Base-by-base conservation (phyloP, 306 rosid genomes). In the Clitoria ternatea region DNA sequence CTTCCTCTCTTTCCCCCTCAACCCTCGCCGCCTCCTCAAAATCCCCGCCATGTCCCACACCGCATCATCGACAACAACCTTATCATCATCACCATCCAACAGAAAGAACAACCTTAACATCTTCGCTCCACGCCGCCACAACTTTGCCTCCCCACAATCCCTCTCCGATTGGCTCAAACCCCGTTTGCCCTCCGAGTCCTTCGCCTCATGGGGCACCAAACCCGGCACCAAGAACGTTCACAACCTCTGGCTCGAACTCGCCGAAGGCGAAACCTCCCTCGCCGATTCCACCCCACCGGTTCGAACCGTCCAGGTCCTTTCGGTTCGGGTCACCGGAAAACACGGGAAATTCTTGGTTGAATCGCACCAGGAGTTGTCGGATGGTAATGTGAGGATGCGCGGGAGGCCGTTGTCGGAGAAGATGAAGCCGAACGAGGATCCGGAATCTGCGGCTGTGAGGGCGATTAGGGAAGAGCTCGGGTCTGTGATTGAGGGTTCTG, bases 201-300 rank as follows among this genome's bases (percentile, higher is more conserved):
- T 94, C 20, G 97, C 99, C 43, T 80, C 99, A 0, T 94, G 99
- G 97, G 99, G 99, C 3, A 87, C 91, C 6, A 87, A 83, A 6
- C 92, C 97, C 3, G 99, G 96, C 9, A 90, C 99, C 45, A 94
- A 94, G 37, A 94, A 94, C 88, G 86, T 91, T 22, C 96, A 94
- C 78, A 94, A 94, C 62, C 99, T 94, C 78, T 94, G 99, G 97
- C 89, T 94, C 69, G 99, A 94, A 68, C 81, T 94, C 54, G 40
- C 96, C 0, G 85, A 90, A 23, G 97, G 99, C 0, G 99, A 94
- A 63, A 90, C 92, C 74, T 85, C 89, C 20, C 82, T 94, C 13
- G 87, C 79, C 19, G 96, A 94, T 4, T 83, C 97, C 0, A 63
- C 64, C 10, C 99, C 99, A 36, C 99, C 99, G 45, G 56, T 94